Evolutionary conservation across 225 moss, liverwort and hornwort genomes (phyloP).

Genomic region (Pleurozium schreberi): DNA sequence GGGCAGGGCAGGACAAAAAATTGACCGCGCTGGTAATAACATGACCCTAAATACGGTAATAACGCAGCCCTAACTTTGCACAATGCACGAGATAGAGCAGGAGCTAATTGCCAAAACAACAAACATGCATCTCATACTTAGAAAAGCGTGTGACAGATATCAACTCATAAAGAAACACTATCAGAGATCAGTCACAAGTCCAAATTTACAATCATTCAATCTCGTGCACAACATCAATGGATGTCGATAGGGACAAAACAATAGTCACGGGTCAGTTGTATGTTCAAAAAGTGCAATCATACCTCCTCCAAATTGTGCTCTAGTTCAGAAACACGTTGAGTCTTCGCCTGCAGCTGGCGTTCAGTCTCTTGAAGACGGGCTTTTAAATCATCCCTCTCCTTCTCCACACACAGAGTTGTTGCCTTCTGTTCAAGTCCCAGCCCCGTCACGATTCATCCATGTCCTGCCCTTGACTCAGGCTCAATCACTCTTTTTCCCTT

Average conservation of each 20-base stretch:
- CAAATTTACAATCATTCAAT: not conserved
- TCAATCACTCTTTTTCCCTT: conserved; percentile 30
- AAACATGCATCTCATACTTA: not conserved
- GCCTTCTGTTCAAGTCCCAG: conserved; percentile 69
- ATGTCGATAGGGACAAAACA: not conserved
- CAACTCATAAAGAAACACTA: not conserved
- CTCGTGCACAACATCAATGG: not conserved
- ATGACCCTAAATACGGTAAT: not conserved
- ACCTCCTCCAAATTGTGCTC: conserved; percentile 98
- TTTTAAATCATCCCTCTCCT: conserved; percentile 99
- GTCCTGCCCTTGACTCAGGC: conserved; percentile 31
- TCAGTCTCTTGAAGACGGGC: conserved; percentile 88
- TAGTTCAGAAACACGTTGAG: conserved; percentile 83
- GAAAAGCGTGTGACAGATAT: not conserved
- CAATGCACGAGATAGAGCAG: not conserved
- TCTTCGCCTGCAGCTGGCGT: conserved; percentile 83
- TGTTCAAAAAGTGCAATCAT: not conserved
- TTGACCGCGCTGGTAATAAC: not conserved
- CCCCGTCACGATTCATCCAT: conserved; percentile 45
- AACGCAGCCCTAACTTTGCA: not conserved
- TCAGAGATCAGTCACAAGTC: not conserved
- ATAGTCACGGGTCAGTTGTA: not conserved
- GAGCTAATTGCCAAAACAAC: not conserved
- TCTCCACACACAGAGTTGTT: conserved; percentile 87
- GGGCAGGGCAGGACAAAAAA: not conserved